Conservation (phyloP, 2,329 filamentous ascomycete genomes). For the Ascochyta clinopodiicola region DNA sequence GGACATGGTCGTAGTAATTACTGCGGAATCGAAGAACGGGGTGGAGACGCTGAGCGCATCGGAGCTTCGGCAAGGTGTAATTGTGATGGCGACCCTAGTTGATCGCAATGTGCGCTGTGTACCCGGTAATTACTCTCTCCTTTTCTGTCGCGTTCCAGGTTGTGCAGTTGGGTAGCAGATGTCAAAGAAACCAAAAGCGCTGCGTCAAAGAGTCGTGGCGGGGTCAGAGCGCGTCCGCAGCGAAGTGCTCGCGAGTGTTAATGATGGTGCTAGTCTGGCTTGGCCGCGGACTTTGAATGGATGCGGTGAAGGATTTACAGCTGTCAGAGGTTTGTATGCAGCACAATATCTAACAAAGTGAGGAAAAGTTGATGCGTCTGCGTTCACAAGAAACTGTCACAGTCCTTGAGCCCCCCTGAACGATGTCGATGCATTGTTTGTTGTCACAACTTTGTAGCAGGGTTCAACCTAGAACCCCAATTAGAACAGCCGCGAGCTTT, state of each 20-base stretch:
- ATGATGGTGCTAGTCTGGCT: slow-evolving; percentile 22
- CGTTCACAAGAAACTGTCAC: neutral
- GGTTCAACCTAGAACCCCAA: slow-evolving; percentile 15
- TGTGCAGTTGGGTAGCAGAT: neutral
- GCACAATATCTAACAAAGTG: neutral
- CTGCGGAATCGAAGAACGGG: slow-evolving; percentile 8
- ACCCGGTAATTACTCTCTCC: slow-evolving; percentile 10
- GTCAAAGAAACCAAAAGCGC: neutral
- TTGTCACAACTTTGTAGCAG: slow-evolving; percentile 9
- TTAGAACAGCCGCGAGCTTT: neutral
- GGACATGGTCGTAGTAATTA: slow-evolving; percentile 38
- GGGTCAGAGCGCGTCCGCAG: slow-evolving; percentile 21
- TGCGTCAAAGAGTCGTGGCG: slow-evolving; percentile 18
- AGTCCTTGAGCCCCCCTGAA: neutral
- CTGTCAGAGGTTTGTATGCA: neutral
- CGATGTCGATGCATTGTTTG: slow-evolving; percentile 8
- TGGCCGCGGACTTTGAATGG: slow-evolving; percentile 28
- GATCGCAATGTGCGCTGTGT: slow-evolving; percentile 20
- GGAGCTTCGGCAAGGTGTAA: slow-evolving; percentile 14
- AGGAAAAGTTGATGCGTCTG: neutral
- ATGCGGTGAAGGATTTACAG: slow-evolving; percentile 16
- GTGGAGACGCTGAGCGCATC: slow-evolving; percentile 11
- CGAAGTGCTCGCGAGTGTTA: slow-evolving; percentile 4
- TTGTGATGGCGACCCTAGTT: slow-evolving; percentile 11
- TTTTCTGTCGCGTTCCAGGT: slow-evolving; percentile 6